phyloP scores from a whole-genome alignment of 768 basidiomycete genomes.

The Neoboletus subvelutipes region DNA sequence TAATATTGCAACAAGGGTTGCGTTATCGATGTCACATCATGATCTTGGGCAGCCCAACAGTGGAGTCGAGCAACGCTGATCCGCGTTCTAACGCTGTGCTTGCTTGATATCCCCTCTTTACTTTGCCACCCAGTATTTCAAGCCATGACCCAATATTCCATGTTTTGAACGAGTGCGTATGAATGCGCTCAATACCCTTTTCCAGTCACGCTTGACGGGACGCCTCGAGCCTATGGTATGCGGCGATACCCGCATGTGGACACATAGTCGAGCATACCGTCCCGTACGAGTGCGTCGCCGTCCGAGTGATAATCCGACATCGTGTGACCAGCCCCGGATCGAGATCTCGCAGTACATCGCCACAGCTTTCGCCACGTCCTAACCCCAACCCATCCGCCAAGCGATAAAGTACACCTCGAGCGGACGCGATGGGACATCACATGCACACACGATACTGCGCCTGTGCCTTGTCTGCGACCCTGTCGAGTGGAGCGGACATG shows the following conservation, averaged over 20 bases:
- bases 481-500: no score
- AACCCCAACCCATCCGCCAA: slow-evolving; percentile 4
- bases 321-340: neutral
- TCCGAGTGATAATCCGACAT: no score
- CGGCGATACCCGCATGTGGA: neutral
- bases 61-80: neutral
- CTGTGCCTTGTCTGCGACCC: neutral
- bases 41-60: neutral
- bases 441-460: no score
- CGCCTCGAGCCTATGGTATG: neutral
- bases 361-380: neutral
- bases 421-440: neutral
- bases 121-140: neutral
- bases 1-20: neutral
- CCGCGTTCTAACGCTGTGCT: neutral
- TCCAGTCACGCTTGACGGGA: neutral
- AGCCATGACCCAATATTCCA: neutral
- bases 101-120: neutral
- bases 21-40: neutral
- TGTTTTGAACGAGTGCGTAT: no score
- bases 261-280: neutral
- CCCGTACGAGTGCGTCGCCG: neutral
- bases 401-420: slow-evolving; percentile 2
- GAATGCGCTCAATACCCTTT: no score
- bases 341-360: neutral